Conservation (phyloP, 306 rosid genomes). For the Glycine soja region DNA sequence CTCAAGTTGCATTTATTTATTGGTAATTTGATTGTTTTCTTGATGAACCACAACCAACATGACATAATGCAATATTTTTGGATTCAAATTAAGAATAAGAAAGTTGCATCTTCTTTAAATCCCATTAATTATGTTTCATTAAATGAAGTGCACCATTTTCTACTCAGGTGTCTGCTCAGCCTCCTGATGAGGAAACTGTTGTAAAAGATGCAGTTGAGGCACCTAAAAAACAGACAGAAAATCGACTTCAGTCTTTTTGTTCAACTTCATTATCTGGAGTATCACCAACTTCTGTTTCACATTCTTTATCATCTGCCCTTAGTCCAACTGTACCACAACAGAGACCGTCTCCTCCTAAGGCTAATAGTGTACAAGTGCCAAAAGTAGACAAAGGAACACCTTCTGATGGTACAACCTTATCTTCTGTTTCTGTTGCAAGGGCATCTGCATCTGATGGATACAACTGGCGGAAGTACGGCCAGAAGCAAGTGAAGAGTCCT, state of each 20-base stretch:
- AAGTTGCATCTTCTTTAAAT: conserved; percentile 22
- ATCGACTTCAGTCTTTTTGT: conserved; percentile 53
- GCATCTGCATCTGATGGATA: conserved; percentile 79
- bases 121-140: conserved; percentile 6
- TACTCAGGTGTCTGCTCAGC: conserved; percentile 53
- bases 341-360: conserved; percentile 45
- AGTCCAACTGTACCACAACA: conserved; percentile 58
- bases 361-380: conserved; percentile 37
- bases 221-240: conserved; percentile 52
- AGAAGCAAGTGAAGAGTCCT: conserved; percentile 94
- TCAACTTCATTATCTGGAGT: conserved; percentile 53
- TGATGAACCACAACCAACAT: conserved; percentile 15
- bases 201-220: conserved; percentile 45
- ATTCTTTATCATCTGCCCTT: conserved; percentile 64
- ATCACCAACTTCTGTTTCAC: conserved; percentile 81
- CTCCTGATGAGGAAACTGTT: conserved; percentile 40
- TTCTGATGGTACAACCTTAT: conserved; percentile 44
- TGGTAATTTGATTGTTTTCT: conserved; percentile 2
- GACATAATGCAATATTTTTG: background rate
- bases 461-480: conserved; percentile 95
- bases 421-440: conserved; percentile 58
- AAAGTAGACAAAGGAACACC: conserved; percentile 51
- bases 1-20: background rate
- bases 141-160: conserved; percentile 31
- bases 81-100: conserved; percentile 21